These are phyloP conservation scores for Ophiostoma fasciatum DNA, from an alignment of 2,329 filamentous ascomycete species.

Conservation along the genomic window DNA sequence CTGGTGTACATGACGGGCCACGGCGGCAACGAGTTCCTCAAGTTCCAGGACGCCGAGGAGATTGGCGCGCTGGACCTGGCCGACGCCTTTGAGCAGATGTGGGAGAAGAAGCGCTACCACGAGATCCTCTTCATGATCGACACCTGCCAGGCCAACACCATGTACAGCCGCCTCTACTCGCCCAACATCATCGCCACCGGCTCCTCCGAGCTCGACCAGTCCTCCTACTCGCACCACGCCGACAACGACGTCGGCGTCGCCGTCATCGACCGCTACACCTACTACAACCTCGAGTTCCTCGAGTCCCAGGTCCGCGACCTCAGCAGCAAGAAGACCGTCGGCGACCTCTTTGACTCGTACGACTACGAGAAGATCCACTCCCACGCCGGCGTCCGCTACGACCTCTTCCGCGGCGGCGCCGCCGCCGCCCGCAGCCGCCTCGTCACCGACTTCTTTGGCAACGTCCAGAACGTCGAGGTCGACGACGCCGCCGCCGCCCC, in stretches of 20 bases:
- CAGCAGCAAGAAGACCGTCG: slow-evolving; percentile 75
- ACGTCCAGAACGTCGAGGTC: slow-evolving; percentile 94
- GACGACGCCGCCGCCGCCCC: slow-evolving; percentile 29
- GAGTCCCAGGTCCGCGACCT: slow-evolving; percentile 80
- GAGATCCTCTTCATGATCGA: slow-evolving; percentile 99
- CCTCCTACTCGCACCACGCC: slow-evolving; percentile 92
- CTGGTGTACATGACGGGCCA: slow-evolving; percentile 99
- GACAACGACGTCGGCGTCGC: slow-evolving; percentile 97
- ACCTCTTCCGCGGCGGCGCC: slow-evolving; percentile 81
- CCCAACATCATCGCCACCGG: slow-evolving; percentile 97
- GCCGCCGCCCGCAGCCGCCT: slow-evolving; percentile 61
- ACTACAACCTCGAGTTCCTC: slow-evolving; percentile 95
- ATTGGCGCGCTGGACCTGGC: slow-evolving; percentile 93
- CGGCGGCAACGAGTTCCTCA: slow-evolving; percentile 92
- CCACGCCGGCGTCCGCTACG: slow-evolving; percentile 81
- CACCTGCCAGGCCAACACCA: slow-evolving; percentile 97
- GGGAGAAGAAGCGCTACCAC: slow-evolving; percentile 98
- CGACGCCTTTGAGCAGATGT: slow-evolving; percentile 98
- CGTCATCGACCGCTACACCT: slow-evolving; percentile 96
- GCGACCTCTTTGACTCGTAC: slow-evolving; percentile 92
- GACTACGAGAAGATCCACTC: slow-evolving; percentile 91
- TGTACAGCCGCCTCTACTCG: slow-evolving; percentile 97
- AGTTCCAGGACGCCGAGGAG: slow-evolving; percentile 96
- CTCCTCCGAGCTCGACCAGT: slow-evolving; percentile 91
- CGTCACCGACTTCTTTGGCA: slow-evolving; percentile 95